Percentiles rank a stretch among this genome's conserved stretches.
Conservation (phyloP, 1,284 basidiomycete genomes). For the Tilletia horrida region DNA sequence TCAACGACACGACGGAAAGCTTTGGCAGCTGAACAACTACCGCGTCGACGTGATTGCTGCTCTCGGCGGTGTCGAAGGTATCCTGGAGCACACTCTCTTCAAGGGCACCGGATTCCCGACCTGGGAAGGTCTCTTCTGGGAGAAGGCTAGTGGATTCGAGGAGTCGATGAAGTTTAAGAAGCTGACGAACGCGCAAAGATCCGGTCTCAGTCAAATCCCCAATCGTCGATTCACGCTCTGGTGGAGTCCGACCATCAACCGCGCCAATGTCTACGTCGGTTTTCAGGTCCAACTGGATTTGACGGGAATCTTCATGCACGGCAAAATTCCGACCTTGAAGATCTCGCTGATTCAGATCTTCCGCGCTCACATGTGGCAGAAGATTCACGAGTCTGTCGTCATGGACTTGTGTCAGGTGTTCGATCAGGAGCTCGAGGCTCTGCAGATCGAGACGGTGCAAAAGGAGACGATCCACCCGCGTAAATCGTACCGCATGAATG, state of each 20-base stretch:
- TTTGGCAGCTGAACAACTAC: slow-evolving; percentile 98
- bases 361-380: slow-evolving; percentile 99
- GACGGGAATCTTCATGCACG: slow-evolving; percentile 82
- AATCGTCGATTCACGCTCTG: slow-evolving; percentile 99
- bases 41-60: slow-evolving; percentile 99
- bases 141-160: slow-evolving; percentile 66
- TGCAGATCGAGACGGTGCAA: slow-evolving; percentile 98
- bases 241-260: slow-evolving; percentile 96
- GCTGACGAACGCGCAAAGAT: slow-evolving; percentile 88
- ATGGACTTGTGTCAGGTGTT: slow-evolving; percentile 97
- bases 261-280: slow-evolving; percentile 97
- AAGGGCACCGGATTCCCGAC: slow-evolving; percentile 83
- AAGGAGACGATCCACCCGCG: slow-evolving; percentile 98
- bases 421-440: slow-evolving; percentile 94
- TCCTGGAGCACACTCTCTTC: slow-evolving; percentile 94
- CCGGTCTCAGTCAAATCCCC: slow-evolving; percentile 95
- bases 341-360: slow-evolving; percentile 91
- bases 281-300: slow-evolving; percentile 99
- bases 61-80: slow-evolving; percentile 93
- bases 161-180: slow-evolving; percentile 81
- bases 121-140: slow-evolving; percentile 65
- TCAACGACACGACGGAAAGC: slow-evolving; percentile 93
- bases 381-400: slow-evolving; percentile 71
- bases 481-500: slow-evolving; percentile 99
- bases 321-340: slow-evolving; percentile 82